Evolutionary conservation across 2,329 filamentous ascomycete genomes (phyloP).

Genomic region (Cladosporium sp.): DNA sequence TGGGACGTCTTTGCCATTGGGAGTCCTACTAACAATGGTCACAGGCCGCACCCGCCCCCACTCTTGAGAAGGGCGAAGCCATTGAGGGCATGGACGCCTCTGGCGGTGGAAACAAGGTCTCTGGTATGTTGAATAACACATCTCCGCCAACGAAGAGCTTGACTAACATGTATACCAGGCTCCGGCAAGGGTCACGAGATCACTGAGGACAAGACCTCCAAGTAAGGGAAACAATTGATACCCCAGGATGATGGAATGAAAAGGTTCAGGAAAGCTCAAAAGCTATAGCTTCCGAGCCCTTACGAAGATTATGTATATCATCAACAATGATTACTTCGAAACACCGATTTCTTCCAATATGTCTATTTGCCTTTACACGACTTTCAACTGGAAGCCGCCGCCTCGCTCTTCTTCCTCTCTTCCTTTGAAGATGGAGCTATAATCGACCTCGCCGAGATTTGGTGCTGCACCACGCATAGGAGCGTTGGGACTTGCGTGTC

Average conservation of each 20-base stretch:
- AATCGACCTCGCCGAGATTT: constrained; percentile 40
- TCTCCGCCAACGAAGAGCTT: background rate
- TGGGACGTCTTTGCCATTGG: background rate
- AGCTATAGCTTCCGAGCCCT: background rate
- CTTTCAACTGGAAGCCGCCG: constrained; percentile 41
- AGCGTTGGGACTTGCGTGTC: constrained; percentile 73
- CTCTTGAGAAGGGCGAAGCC: constrained; percentile 36
- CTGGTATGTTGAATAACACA: background rate
- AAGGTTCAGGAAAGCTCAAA: background rate
- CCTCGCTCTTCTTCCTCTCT: constrained; percentile 46
- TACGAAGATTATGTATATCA: constrained; percentile 10
- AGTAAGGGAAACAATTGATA: constrained; percentile 3
- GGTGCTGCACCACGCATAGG: constrained; percentile 63
- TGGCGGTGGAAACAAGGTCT: constrained; percentile 28
- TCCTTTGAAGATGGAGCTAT: constrained; percentile 48
- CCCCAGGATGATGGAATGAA: constrained; percentile 5
- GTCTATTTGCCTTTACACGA: constrained; percentile 19
- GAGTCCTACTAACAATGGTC: constrained; percentile 21
- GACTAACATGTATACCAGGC: background rate
- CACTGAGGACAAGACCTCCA: constrained; percentile 11
- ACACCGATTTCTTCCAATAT: background rate
- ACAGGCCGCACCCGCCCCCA: constrained; percentile 35
- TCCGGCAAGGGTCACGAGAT: constrained; percentile 7
- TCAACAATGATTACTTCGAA: background rate
- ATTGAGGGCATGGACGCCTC: constrained; percentile 34